phyloP scores from a whole-genome alignment of 257 asterid species.

The Solanum bulbocastanum region DNA sequence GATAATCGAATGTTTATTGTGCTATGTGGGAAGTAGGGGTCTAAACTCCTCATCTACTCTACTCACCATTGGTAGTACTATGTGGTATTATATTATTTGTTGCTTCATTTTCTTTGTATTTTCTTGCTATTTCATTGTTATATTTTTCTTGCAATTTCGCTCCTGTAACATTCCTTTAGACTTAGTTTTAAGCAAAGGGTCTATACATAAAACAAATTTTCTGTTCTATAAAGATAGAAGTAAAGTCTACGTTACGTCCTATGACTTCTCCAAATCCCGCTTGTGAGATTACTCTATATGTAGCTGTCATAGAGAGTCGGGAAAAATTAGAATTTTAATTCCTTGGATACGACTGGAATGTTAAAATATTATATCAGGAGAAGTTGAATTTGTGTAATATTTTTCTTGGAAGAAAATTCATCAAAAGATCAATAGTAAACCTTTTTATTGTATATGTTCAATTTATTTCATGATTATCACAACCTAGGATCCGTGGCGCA shows the following conservation, averaged over 20 bases:
- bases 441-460: rapidly evolving
- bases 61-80: neutral
- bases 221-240: neutral
- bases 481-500: constrained; percentile 82
- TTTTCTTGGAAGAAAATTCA: too few species aligned
- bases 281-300: neutral
- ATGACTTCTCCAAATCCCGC: neutral
- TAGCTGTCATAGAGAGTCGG: too few species aligned
- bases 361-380: too few species aligned
- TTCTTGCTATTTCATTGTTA: neutral
- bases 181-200: too few species aligned
- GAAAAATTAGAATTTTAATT: too few species aligned
- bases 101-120: neutral
- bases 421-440: too few species aligned
- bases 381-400: neutral
- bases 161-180: neutral
- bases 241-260: neutral
- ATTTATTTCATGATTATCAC: neutral
- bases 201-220: neutral
- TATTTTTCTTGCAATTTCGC: neutral
- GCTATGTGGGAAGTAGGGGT: neutral
- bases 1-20: too few species aligned
- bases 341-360: neutral
- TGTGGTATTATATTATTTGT: too few species aligned
- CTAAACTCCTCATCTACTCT: neutral